Evolutionary conservation across 805 yeast species (phyloP).

Genomic region (Monosporozyma aerobia): DNA sequence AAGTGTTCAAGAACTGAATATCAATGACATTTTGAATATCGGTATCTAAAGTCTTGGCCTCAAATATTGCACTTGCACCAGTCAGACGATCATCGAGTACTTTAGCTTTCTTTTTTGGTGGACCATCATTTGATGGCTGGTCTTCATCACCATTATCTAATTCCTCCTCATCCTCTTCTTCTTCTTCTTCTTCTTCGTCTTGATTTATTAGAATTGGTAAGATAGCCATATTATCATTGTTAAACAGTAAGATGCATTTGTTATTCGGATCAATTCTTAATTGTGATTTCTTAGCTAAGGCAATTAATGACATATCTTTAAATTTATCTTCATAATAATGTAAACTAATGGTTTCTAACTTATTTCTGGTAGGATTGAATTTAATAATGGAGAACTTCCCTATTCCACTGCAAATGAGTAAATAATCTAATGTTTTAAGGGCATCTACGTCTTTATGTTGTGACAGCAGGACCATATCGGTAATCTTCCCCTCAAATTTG

Average conservation of each 20-base stretch:
- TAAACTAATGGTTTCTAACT: constrained; percentile 63
- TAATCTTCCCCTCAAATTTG: constrained; percentile 59
- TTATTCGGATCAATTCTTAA: constrained; percentile 55
- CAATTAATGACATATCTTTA: constrained; percentile 35
- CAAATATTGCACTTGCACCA: constrained; percentile 44
- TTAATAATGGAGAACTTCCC: constrained; percentile 72
- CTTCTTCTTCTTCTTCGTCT: constrained; percentile 29
- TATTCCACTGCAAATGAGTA: constrained; percentile 55
- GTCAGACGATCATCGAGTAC: constrained; percentile 6
- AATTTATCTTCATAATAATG: constrained; percentile 79
- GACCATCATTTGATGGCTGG: too few relatives aligned
- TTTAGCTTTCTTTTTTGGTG: constrained; percentile 7
- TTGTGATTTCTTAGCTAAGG: constrained; percentile 30
- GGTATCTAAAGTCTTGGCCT: constrained; percentile 46
- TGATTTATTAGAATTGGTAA: constrained; percentile 45
- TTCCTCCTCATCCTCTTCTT: constrained; percentile 13
- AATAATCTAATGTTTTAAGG: constrained; percentile 37
- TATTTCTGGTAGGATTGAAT: constrained; percentile 51
- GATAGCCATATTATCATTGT: constrained; percentile 61
- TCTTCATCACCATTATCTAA: constrained; percentile 31
- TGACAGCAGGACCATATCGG: constrained; percentile 44
- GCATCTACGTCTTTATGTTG: constrained; percentile 35
- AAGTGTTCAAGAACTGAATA: constrained; percentile 60
- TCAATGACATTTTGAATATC: constrained; percentile 58
- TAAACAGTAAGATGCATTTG: constrained; percentile 47